Base-by-base conservation (phyloP, 2,329 filamentous ascomycete genomes). In the Fusarium paranaense region DNA sequence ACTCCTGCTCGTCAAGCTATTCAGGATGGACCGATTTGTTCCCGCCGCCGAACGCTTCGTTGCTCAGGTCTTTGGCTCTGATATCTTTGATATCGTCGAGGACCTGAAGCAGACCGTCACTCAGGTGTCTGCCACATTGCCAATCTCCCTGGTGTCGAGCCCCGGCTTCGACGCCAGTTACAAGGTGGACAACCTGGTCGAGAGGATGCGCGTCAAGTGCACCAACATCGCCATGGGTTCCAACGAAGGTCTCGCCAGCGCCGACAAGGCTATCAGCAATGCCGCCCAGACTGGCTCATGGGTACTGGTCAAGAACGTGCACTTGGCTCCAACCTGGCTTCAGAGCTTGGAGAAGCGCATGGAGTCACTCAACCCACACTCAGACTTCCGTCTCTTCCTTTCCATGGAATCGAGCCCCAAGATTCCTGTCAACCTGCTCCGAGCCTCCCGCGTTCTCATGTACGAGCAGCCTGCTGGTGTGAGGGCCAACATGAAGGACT, bases 161-260 rank as follows among this genome's bases (percentile, higher is more conserved):
- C 95, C 96, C 69, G 97, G 97, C 40, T 99, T 99, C 82, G 97
- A 99, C 83, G 97, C 97, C 63, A 98, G 95, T 81, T 99, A 98
- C 91, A 99, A 99, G 87, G 97, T 99, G 69, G 97, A 99, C 82
- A 95, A 92, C 70, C 88, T 99, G 63, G 97, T 98, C 33, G 94
- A 98, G 83, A 90, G 94, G 75, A 92, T 91, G 82, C 90, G 91
- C 68, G 92, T 94, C 61, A 92, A 90, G 64, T 99, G 97, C 85
- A 95, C 95, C 68, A 98, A 98, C 83, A 98, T 99, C 80, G 97
- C 97, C 78, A 99, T 99, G 97, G 97, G 97, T 80, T 98, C 97
- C 54, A 97, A 97, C 80, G 97, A 99, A 87, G 94, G 95, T 81
- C 87, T 97, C 20, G 92, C 95, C 67, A 97, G 92, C 71, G 97